phyloP scores from a whole-genome alignment of 768 basidiomycete genomes.

The Lactarius hatsudake region DNA sequence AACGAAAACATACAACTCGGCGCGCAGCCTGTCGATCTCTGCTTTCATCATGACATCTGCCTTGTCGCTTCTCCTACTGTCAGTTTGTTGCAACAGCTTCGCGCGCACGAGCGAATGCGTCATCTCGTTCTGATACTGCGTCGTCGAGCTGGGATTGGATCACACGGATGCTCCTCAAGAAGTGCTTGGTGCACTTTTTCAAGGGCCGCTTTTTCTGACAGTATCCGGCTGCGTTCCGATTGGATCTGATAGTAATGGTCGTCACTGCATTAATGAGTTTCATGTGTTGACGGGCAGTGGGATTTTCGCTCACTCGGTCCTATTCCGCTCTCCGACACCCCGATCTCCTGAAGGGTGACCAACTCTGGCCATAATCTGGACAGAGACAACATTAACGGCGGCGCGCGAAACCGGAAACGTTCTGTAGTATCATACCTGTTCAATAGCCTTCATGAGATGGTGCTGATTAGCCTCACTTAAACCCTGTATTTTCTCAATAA shows the following conservation, averaged over 20 bases:
- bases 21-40: slow-evolving; percentile 78
- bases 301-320: slow-evolving; percentile 68
- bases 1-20: slow-evolving; percentile 72
- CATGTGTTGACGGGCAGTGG: background rate
- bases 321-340: slow-evolving; percentile 54
- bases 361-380: slow-evolving; percentile 76
- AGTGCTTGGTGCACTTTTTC: slow-evolving; percentile 78
- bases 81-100: slow-evolving; percentile 60
- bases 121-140: slow-evolving; percentile 71
- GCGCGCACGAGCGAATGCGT: slow-evolving; percentile 59
- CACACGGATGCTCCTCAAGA: slow-evolving; percentile 67
- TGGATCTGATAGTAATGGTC: slow-evolving; percentile 88
- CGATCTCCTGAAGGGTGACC: slow-evolving; percentile 45
- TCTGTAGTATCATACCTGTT: slow-evolving; percentile 55
- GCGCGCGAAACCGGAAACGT: background rate
- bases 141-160: slow-evolving; percentile 81
- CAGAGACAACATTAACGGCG: slow-evolving; percentile 6
- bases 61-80: slow-evolving; percentile 61
- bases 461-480: slow-evolving; percentile 84
- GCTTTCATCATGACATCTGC: slow-evolving; percentile 72
- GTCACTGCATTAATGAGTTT: slow-evolving; percentile 48
- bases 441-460: slow-evolving; percentile 89
- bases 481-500: slow-evolving; percentile 85
- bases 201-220: slow-evolving; percentile 82
- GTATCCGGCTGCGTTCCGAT: slow-evolving; percentile 70